These are phyloP conservation scores for Moesziomyces antarcticus DNA, from an alignment of 1,284 basidiomycete species.

Conservation along the genomic window DNA sequence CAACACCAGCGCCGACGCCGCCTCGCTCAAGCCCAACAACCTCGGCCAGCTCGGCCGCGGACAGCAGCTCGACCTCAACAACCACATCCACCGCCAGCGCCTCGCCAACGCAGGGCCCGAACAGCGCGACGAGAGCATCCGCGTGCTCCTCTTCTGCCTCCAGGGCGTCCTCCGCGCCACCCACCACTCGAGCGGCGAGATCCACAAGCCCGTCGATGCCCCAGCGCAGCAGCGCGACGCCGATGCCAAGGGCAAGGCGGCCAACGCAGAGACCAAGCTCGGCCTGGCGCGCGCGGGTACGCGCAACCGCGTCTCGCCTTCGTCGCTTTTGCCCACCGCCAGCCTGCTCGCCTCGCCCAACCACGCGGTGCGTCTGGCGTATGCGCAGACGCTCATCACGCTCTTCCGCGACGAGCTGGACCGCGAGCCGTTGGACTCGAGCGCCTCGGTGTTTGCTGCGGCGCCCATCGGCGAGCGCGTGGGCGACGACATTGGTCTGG, in stretches of 20 bases:
- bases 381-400: slow-evolving; percentile 54
- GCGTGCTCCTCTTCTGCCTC: slow-evolving; percentile 78
- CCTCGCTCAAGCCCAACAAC: slow-evolving; percentile 64
- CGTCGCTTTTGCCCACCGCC: slow-evolving; percentile 45
- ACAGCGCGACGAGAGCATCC: slow-evolving; percentile 76
- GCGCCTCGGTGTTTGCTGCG: slow-evolving; percentile 27
- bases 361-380: slow-evolving; percentile 54
- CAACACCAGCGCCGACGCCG: slow-evolving; percentile 65
- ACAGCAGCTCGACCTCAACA: slow-evolving; percentile 38
- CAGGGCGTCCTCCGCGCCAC: slow-evolving; percentile 78
- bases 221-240: background rate
- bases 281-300: slow-evolving; percentile 47
- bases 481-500: slow-evolving; percentile 46
- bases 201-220: slow-evolving; percentile 49
- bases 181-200: slow-evolving; percentile 71
- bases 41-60: slow-evolving; percentile 60
- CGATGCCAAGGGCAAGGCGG: slow-evolving; percentile 46
- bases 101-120: slow-evolving; percentile 65
- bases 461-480: slow-evolving; percentile 38
- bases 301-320: slow-evolving; percentile 50
- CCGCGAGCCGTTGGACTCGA: slow-evolving; percentile 26
- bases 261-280: slow-evolving; percentile 21
- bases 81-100: slow-evolving; percentile 44
- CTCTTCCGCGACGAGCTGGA: slow-evolving; percentile 54
- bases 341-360: slow-evolving; percentile 53